phyloP scores from a whole-genome alignment of 2,329 filamentous ascomycete genomes.

The Ceratocystis harringtonii region DNA sequence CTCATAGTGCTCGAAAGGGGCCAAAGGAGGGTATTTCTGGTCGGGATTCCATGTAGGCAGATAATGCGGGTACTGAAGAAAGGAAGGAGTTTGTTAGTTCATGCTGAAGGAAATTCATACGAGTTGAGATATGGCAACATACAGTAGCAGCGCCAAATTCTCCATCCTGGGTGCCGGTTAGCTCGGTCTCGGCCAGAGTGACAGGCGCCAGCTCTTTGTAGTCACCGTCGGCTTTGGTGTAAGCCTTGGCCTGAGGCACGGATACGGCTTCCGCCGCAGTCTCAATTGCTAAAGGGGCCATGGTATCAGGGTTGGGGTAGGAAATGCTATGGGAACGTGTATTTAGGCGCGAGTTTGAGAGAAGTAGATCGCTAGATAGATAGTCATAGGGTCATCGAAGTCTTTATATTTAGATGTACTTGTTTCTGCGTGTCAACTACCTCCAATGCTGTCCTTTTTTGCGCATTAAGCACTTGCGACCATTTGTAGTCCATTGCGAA shows the following conservation, averaged over 20 bases:
- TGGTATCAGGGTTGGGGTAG: neutral
- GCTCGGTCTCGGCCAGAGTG: conserved; percentile 10
- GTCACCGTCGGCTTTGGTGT: conserved; percentile 15
- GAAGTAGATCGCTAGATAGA: neutral
- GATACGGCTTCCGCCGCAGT: conserved; percentile 3
- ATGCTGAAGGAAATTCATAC: neutral
- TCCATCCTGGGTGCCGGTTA: conserved; percentile 15
- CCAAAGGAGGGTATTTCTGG: conserved; percentile 48
- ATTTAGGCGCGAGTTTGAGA: neutral
- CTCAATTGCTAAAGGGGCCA: conserved; percentile 16
- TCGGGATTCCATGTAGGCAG: conserved; percentile 55
- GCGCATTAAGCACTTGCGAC: neutral
- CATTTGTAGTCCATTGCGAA: neutral
- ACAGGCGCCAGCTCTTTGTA: conserved; percentile 16
- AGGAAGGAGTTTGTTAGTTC: neutral
- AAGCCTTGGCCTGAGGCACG: neutral
- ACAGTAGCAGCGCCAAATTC: conserved; percentile 12
- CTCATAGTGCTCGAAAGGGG: conserved; percentile 57
- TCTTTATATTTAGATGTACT: neutral
- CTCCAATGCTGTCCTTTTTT: neutral
- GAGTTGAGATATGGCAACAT: neutral
- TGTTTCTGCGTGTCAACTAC: neutral
- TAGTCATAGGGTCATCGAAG: neutral
- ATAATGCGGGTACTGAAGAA: conserved; percentile 49
- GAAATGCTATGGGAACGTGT: neutral